Evolutionary conservation across 495 filamentous ascomycete genomes (phyloP), one percentile per base, ranked within the genome.

Genomic region (Daldinia loculata): DNA sequence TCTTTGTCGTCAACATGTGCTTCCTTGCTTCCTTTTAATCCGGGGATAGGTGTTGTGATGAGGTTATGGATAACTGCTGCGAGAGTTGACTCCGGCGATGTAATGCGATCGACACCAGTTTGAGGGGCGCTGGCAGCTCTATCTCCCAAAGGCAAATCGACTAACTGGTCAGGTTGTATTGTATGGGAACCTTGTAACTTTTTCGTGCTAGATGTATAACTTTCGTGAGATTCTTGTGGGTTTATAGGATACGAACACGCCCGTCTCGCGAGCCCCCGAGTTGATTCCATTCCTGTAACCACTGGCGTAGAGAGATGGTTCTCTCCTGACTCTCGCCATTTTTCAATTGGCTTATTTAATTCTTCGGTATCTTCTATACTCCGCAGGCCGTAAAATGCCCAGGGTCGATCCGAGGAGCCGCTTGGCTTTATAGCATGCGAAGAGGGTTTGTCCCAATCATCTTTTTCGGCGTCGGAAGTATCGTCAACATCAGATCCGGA

Each of bases 331-430:
- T 36, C 24, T 17, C 8, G 29, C 17, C 30, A 4, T 4, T 26
- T 17, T 12, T 24, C 15, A 32, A 27, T n/a, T 22, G 32, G 34
- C 26, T 17, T 26, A 9, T 38, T 19, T 39, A 50, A n/a, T 3
- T 53, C 8, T 4, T 48, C 17, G 26, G 43, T 17, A 19, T 17
- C 38, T 24, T 65, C 45, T 58, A 50, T 43, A 2, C 68, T 66
- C 41, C 73, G 64, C 6, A 77, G 53, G 0, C 11, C 48, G 36
- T 77, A 72, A 39, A 70, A 75, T n/a, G 72, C 63, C 75, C 70
- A 75, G 14, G 72, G 69, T 4, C 67, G 69, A 22, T 60, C 45
- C 1, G 24, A 30, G 5, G 26, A 4, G 8, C 4, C 34, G 4
- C 60, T 34, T 32, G 52, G 11, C 9, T 65, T 27, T 15, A 24